Evolutionary conservation across 768 basidiomycete species (phyloP), one percentile per base, ranked within the genome.

Genomic region (Lactarius sanguifluus): DNA sequence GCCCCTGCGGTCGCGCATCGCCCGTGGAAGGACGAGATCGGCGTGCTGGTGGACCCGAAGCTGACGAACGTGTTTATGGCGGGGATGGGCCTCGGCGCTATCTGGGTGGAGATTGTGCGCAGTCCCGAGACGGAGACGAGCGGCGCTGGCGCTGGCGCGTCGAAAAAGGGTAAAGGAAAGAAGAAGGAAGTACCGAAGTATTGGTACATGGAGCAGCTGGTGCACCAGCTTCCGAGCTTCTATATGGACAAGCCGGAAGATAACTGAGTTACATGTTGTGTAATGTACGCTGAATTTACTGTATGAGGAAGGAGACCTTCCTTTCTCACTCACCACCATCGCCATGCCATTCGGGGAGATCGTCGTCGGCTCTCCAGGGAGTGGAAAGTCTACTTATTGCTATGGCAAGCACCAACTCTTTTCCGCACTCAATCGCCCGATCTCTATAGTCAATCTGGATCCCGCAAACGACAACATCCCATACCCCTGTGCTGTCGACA

Each of bases 361-460:
- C 64, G 90, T 94, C 62, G 90, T 91, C 70, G 92, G 92, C 5
- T 88, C 92, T 12, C 92, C 92, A 38, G 92, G 92, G 1, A 89
- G 88, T 61, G 92, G 92, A 4, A 94, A 94, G 79, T 92, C 92
- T 2, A 94, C 92, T 0, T 94, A 94, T 72, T 92, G 91, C 77
- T 85, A 88, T 67, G 92, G 92, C 50, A 94, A 94, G 80, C 79
- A 92, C 71, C 92, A 94, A 64, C 89, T 98, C 20, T 90, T 96
- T 73, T 87, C 86, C 15, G 96, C 94, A 2, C 85, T 98, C 47
- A 79, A 85, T 32, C 86, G 96, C 0, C 94, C 94, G 2, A 88
- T 98, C 54, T 85, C 92, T 41, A 82, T 98, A 69, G 89, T 98
- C 66, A 99, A 98, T 79, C 85, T 99, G 63, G 97, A 99, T 75